Conservation (phyloP, 306 rosid genomes). For the Citrullus colocynthis region DNA sequence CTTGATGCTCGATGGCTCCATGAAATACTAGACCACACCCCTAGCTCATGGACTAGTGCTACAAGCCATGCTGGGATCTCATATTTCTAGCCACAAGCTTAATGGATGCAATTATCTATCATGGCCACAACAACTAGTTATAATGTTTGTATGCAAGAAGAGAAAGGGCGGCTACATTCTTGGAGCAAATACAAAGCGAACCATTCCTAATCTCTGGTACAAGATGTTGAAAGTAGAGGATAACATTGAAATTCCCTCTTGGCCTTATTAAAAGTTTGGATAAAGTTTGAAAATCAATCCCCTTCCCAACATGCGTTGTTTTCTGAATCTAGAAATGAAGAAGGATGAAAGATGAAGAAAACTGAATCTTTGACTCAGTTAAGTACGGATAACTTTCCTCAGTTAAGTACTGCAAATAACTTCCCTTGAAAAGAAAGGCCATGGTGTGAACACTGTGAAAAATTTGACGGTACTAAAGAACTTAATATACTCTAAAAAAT, state of each 20-base stretch:
- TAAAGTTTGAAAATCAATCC: not conserved
- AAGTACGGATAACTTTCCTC: not conserved
- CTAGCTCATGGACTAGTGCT: not conserved
- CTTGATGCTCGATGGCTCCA: not conserved
- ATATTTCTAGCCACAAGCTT: not conserved
- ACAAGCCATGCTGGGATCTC: not conserved
- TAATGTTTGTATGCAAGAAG: not conserved
- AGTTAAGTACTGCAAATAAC: not conserved
- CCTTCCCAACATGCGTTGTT: not conserved
- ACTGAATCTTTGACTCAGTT: not conserved
- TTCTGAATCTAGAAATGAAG: not conserved
- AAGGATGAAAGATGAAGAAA: conserved; percentile 8
- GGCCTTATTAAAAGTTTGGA: not conserved
- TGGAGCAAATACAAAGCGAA: not conserved
- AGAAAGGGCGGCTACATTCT: not conserved
- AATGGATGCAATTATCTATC: not conserved
- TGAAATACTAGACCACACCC: not conserved
- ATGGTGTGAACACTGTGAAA: conserved; percentile 1
- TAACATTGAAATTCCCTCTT: not conserved
- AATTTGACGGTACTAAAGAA: not conserved
- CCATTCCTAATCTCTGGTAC: not conserved
- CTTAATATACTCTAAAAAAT: not conserved
- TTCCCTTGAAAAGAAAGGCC: not conserved
- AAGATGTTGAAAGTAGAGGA: not conserved
- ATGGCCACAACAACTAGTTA: not conserved